Conservation (phyloP, 176 grass and related monocot species). For the Aegilops longissima region DNA sequence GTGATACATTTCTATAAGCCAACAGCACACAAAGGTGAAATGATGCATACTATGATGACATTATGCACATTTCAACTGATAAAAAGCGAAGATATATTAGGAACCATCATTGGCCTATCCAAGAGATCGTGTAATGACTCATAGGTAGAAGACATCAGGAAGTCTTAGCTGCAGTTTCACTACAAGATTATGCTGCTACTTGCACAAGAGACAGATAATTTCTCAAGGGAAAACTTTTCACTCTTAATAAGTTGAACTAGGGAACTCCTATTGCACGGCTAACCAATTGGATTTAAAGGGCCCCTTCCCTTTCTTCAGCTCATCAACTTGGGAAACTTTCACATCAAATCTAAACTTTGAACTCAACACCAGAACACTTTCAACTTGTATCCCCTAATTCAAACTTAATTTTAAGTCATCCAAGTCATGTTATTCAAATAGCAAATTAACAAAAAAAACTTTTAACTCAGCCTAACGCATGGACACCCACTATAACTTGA, state of each 20-base stretch:
- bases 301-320: background rate
- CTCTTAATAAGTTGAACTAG: background rate
- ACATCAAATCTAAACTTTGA: background rate
- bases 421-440: background rate
- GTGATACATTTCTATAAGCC: background rate
- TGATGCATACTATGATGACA: slow-evolving; percentile 5
- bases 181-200: background rate
- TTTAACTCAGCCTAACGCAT: background rate
- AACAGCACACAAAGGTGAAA: background rate
- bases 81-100: background rate
- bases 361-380: background rate
- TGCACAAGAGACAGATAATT: background rate
- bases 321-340: background rate
- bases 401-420: background rate
- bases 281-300: background rate
- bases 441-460: background rate
- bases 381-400: background rate
- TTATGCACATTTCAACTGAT: background rate
- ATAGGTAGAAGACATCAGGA: background rate
- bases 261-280: background rate
- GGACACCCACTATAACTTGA: background rate
- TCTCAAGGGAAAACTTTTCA: background rate
- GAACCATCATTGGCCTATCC: background rate
- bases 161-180: background rate
- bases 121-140: background rate